Conservation (phyloP, 129 eudicot genomes). For the Sambucus nigra region DNA sequence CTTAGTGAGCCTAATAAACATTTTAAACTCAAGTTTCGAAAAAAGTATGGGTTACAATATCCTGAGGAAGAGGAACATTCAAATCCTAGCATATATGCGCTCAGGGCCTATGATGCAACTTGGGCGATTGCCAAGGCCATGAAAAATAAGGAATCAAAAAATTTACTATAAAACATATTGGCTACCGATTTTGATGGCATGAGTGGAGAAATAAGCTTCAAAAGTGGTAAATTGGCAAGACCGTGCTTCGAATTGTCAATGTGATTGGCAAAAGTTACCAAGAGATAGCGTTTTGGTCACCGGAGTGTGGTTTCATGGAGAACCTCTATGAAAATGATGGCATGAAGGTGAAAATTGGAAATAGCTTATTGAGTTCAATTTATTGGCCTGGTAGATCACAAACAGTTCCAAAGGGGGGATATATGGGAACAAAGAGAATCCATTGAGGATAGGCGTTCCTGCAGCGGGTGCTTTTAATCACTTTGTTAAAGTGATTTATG, state of each 20-base stretch:
- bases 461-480: constrained; percentile 53
- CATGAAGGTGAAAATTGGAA: constrained; percentile 48
- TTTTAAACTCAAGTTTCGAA: no score
- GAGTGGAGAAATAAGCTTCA: constrained; percentile 39
- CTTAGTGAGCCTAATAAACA: no score
- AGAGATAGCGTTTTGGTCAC: no score
- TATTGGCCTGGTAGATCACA: constrained; percentile 51
- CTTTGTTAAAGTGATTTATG: constrained; percentile 49
- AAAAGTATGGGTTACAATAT: no score
- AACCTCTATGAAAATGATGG: constrained; percentile 41
- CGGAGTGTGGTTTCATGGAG: no score
- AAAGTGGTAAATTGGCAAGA: constrained; percentile 24
- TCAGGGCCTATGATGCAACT: no score
- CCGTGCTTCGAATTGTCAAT: constrained; percentile 27
- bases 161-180: constrained; percentile 10
- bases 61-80: no score
- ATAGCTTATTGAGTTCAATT: constrained; percentile 15
- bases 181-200: no score
- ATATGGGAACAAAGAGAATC: constrained; percentile 23
- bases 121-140: constrained; percentile 21
- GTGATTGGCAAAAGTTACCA: no score
- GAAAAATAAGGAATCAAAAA: constrained; percentile 9
- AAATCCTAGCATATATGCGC: no score
- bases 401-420: constrained; percentile 28
- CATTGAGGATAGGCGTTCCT: constrained; percentile 46